Conservation (phyloP, 257 asterid genomes). For the Solanum bulbocastanum region DNA sequence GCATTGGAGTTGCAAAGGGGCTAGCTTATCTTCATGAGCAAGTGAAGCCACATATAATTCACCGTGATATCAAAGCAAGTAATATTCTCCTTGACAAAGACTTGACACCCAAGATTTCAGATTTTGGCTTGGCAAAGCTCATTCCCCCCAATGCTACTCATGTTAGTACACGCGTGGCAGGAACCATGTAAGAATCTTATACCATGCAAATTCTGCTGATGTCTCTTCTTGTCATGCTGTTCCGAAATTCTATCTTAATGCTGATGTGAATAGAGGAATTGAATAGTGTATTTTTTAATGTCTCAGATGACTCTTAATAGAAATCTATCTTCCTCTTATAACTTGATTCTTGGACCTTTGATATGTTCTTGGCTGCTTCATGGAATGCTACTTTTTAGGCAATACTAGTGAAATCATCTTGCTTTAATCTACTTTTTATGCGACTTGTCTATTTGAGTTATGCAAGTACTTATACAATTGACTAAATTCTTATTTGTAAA, state of each 20-base stretch:
- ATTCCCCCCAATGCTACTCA: constrained; percentile 79
- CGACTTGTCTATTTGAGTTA: background rate
- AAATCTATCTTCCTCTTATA: background rate
- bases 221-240: background rate
- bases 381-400: background rate
- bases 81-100: constrained; percentile 82
- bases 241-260: background rate
- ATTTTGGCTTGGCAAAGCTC: constrained; percentile 95
- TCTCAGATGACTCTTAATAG: background rate
- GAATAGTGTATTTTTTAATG: background rate
- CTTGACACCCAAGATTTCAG: constrained; percentile 82
- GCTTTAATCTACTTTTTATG: background rate
- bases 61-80: constrained; percentile 97
- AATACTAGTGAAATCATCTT: background rate
- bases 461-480: background rate
- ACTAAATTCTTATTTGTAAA: background rate
- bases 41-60: constrained; percentile 77
- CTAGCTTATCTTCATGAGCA: constrained; percentile 94
- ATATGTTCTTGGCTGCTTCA: background rate
- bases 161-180: constrained; percentile 93
- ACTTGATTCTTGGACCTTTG: background rate
- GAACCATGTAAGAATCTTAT: constrained; percentile 67
- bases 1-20: constrained; percentile 77
- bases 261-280: background rate
- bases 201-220: background rate